Base-by-base conservation (phyloP, 192 early-diverging fungal genomes). In the Jimgerdemannia flammicorona region DNA sequence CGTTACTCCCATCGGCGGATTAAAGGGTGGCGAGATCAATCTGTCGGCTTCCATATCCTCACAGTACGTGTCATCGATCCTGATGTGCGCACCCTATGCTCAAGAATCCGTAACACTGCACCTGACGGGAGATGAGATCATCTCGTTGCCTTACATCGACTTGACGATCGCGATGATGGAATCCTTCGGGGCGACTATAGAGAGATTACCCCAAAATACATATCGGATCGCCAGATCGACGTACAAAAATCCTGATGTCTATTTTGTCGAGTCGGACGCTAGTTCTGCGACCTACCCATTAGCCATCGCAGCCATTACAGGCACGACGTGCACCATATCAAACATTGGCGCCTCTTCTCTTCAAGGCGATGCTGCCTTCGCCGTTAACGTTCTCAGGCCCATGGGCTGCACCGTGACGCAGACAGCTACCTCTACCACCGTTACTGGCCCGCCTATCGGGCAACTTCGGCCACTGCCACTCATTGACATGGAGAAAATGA, bases 81-180 rank as follows among this genome's bases (percentile, higher is more conserved):
- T 99, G 17, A 87, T 99, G 59, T 95, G 95, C 63, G 98, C 97
- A 1, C 98, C 98, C 4, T 98, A 98, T 77, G 96, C 97, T 14
- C 77, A 82, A 75, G 79, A 88, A 59, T 86, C 92, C 0, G 93
- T 98, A 14, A 90, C 88, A 14, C 84, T 99, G 59, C 92, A 89
- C 69, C 85, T 99, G 39, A 90, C 91, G 19, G 97, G 96, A 69
- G 97, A 95, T 54, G 90, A 96, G 73, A 97, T 99, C 42, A 95
- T 99, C 68, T 97, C 95, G 49, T 95, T 97, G 79, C 95, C 94
- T 9, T 99, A 99, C 85, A 99, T 99, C 76, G 97, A 99, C 82
- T 98, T 99, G 98, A 99, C 98, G 4, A 91, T 97, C 66, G 90
- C 94, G 43, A 99, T 99, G 97, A 99, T 99, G 97, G 87, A 87